Evolutionary conservation across 345 rosid genomes (phyloP).

Genomic region (Salix exigua): DNA sequence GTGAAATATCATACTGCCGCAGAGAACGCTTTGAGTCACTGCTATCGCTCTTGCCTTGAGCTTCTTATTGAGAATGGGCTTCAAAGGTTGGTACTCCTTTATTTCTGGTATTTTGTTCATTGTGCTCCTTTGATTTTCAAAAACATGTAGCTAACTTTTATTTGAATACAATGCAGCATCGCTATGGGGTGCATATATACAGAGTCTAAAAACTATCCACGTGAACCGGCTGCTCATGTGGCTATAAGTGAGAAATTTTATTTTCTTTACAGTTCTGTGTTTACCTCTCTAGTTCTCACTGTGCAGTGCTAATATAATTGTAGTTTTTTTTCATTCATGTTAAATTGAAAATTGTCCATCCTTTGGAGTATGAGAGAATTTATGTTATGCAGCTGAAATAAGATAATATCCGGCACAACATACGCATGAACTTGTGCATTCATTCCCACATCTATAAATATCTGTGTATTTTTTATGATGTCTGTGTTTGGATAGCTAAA

Average conservation of each 20-base stretch:
- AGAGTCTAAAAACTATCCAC: constrained; percentile 91
- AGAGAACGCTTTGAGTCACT: constrained; percentile 97
- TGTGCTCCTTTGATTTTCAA: neutral
- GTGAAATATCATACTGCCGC: constrained; percentile 98
- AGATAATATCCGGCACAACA: neutral
- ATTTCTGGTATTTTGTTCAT: constrained; percentile 4
- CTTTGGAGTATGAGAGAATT: neutral
- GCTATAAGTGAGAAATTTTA: constrained; percentile 75
- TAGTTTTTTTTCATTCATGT: neutral
- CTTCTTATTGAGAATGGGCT: constrained; percentile 85
- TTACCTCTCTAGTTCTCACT: neutral
- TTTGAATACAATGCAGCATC: constrained; percentile 55
- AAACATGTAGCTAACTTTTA: constrained; percentile 20
- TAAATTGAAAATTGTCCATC: neutral
- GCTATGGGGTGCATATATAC: constrained; percentile 94
- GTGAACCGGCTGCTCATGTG: constrained; percentile 98
- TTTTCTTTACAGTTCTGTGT: neutral
- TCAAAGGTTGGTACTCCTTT: constrained; percentile 47
- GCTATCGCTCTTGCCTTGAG: constrained; percentile 95
- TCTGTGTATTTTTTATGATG: neutral
- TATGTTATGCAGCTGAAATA: neutral
- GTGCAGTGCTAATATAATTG: neutral
- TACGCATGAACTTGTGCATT: neutral
- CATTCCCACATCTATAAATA: neutral
- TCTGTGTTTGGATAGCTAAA: constrained; percentile 3